Evolutionary conservation across 139 green algal species (phyloP), one percentile per base, ranked within the genome.

Genomic region (Chlorella sp.): DNA sequence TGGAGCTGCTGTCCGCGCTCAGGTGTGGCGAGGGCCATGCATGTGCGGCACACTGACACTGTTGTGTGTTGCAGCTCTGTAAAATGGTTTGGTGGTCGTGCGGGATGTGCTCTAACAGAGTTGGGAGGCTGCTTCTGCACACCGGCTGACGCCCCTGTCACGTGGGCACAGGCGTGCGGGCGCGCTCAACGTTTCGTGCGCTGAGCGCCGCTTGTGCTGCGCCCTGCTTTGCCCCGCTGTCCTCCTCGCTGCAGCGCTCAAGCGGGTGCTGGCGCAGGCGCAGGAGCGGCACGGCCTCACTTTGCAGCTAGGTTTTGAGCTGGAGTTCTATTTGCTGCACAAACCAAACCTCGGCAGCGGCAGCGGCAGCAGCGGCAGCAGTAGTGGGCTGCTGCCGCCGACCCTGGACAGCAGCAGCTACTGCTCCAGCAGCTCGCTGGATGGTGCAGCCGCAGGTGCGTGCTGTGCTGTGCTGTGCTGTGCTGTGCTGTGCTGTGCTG

Each of bases 291-390:
- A 88, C 60, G 83, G 85, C 71, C 26, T 95, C 3, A 75, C 37
- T 15, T 14, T 94, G 4, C 42, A 75, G 85, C 68, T 75, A 19
- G 57, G 81, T 7, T 75, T 48, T 34, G 93, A 96, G 90, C 61
- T 91, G 4, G 94, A 96, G 91, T 96, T 96, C 76, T 42, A 93
- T 53, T 86, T 96, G 73, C 69, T 96, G 36, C 88, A 90, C 24
- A 68, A 68, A 15, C 61, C 21, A 0, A 26, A 81, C 34, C 71
- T 48, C 60, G 64, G 39, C 34, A 19, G 42, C 60, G 22, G 53
- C 34, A 36, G 57, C 64, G 36, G 83, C 39, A 48, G 81, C 60
- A 36, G 32, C n/a, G 57, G 61, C 19, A 4, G 81, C 73, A n/a
- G 66, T 40, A 14, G 76, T 57, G 40, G 76, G 75, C 26, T 40